Evolutionary conservation across 2,329 filamentous ascomycete genomes (phyloP), one percentile per base, ranked within the genome.

Genomic region (Cladosporium velox): DNA sequence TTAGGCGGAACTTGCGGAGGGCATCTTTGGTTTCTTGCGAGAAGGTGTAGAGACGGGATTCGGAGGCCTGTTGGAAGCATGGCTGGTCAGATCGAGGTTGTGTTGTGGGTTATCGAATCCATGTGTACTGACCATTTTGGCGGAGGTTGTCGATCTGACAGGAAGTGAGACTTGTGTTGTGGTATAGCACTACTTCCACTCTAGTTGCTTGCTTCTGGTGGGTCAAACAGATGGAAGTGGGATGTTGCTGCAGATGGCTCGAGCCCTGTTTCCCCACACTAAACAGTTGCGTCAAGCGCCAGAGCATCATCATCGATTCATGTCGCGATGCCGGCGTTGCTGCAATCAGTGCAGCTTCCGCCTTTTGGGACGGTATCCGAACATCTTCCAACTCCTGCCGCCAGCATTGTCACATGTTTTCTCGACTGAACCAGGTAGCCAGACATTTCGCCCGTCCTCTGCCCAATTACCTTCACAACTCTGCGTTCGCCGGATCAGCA

Each of bases 1-100:
- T 88, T 32, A 99, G 86, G 60, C 95, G 91, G 82, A 99, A 99
- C 81, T 97, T 98, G 79, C 92, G 91, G 71, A 99, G 87, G 76
- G 93, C 90, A 71, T 93, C 89, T 80, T 90, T 95, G 55, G 92
- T 97, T 81, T 95, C 92, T 70, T 88, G 87, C 35, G 93, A 96
- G 86, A 98, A 96, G 67, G 91, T 92, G 82, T 97, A 98, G 69
- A 98, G 86, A 72, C 93, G 86, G 68, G 92, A 89, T 84, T 97
- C 93, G 76, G 93, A 96, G 74, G 88, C 78, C 80, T 83, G 71
- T 30, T n/a, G 26, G 35, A 24, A 24, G 61, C 11, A 57, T 64
- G 28, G 62, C n/a, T 54, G 49, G 32, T 41, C 41, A 32, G 52
- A 34, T 4, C 32, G 32, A 18, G 38, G 6, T n/a, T 26, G 11